These are phyloP conservation scores for Colletotrichum sp. DNA, from an alignment of 2,329 filamentous ascomycete species.

Conservation along the genomic window DNA sequence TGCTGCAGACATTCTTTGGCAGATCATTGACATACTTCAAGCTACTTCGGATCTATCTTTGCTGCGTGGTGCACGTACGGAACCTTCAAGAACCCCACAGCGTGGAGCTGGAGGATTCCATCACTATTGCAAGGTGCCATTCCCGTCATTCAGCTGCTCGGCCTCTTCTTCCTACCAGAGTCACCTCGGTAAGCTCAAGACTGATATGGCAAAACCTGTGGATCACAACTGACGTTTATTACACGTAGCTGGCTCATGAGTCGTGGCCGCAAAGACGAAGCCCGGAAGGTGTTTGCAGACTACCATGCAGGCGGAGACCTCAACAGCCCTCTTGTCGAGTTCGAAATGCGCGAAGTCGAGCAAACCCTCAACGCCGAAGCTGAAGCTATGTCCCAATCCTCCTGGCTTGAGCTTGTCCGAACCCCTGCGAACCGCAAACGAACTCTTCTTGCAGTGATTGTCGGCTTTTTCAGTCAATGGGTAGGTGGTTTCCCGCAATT, in stretches of 20 bases:
- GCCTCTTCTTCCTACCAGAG: conserved; percentile 52
- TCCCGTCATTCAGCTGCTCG: conserved; percentile 32
- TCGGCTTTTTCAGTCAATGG: conserved; percentile 33
- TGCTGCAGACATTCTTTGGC: not conserved
- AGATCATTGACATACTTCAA: conserved; percentile 28
- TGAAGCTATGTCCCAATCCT: conserved; percentile 44
- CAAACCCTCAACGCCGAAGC: conserved; percentile 50
- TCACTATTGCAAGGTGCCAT: conserved; percentile 40
- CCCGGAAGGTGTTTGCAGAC: conserved; percentile 55
- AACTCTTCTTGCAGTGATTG: conserved; percentile 26
- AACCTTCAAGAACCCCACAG: conserved; percentile 36
- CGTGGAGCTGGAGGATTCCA: conserved; percentile 31
- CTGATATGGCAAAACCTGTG: accelerated
- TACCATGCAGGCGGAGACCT: conserved; percentile 59
- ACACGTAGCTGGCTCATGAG: conserved; percentile 59
- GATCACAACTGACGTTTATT: not conserved
- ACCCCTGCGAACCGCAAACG: conserved; percentile 31
- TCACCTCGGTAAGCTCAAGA: conserved; percentile 44
- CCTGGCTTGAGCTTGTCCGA: conserved; percentile 33
- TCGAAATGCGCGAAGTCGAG: conserved; percentile 50
- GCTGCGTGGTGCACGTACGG: conserved; percentile 33
- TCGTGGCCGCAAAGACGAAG: conserved; percentile 56
- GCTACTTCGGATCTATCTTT: conserved; percentile 33
- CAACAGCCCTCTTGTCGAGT: conserved; percentile 11
- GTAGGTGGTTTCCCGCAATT: not conserved